Base-by-base conservation (phyloP, 2,329 filamentous ascomycete species). In the Knufia petricola region DNA sequence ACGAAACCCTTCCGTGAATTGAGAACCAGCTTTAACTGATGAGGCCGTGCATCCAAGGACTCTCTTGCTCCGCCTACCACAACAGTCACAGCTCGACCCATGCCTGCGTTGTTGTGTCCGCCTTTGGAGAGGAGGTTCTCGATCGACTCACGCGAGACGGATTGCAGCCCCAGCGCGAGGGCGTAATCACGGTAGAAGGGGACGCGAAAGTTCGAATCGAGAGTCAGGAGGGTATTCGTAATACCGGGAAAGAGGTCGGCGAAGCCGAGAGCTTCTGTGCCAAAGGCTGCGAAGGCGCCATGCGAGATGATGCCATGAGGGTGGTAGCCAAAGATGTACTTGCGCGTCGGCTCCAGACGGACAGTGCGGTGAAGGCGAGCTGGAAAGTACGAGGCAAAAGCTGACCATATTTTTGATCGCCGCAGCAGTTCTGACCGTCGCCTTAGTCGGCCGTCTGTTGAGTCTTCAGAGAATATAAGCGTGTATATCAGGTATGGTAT, bases 271-370 rank as follows among this genome's bases (percentile, higher is more conserved):
- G 87, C 87, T 59, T 95, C 89, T 0, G 90, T 96, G 3, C 77
- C 85, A 61, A 96, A 96, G 3, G 89, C 85, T 3, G 82, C 86
- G 69, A 90, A 95, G 0, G 89, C 90, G n/a, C 90, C 92, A 59
- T 95, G 87, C 3, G 85, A 92, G 61, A 98, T 95, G 65, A 98
- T 96, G 20, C 92, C 90, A 63, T 98, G 92, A 0, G 92, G 92
- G 60, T 96, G 92, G 65, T 96, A 96, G 38, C 90, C 90, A 60
- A 98, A 88, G 54, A 98, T 88, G 69, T 96, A 98, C 67, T 94
- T 95, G 54, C 88, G 76, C 1, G 84, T 87, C 0, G 87, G 77
- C 19, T 85, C 78, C 4, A 98, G 77, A 49, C 83, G 76, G 56
- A 84, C 77, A 3, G 87, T 92, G 56, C 92, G 87, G 69, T 96